A percentile compares a stretch with the other conserved stretches of the same genome.
Evolutionary conservation across 2,329 filamentous ascomycete genomes (phyloP).

Genomic region (Geosmithia morbida): DNA sequence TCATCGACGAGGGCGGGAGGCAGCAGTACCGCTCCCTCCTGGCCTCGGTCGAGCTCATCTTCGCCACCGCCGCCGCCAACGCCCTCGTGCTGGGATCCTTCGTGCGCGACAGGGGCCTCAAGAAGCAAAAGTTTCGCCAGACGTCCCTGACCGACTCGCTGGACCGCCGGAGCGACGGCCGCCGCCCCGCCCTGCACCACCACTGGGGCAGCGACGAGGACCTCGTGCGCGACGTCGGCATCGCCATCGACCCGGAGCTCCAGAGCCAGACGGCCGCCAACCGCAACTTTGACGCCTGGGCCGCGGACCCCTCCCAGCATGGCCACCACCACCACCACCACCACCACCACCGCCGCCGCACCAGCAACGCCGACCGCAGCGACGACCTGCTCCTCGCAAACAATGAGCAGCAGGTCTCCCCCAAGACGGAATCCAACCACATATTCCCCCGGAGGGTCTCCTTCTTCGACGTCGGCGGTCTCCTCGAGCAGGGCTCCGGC

Average conservation of each 20-base stretch:
- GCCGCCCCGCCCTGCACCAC: constrained; percentile 38
- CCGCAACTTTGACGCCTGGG: no score
- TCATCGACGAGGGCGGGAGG: constrained; percentile 53
- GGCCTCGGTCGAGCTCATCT: constrained; percentile 81
- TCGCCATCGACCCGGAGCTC: constrained; percentile 44
- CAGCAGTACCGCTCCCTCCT: constrained; percentile 83
- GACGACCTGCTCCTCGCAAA: constrained; percentile 29
- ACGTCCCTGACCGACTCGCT: constrained; percentile 49
- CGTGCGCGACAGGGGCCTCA: constrained; percentile 75
- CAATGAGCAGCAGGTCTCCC: constrained; percentile 18
- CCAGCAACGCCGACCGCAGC: constrained; percentile 22
- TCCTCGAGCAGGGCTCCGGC: constrained; percentile 38
- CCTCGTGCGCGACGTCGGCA: constrained; percentile 65
- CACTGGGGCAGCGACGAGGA: constrained; percentile 88
- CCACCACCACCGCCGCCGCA: neutral
- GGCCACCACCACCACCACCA: no score
- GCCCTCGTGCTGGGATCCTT: constrained; percentile 85
- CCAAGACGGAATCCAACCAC: constrained; percentile 15
- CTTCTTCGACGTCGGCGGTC: constrained; percentile 74
- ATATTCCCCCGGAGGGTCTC: constrained; percentile 36
- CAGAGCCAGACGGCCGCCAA: constrained; percentile 18
- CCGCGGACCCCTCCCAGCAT: no score
- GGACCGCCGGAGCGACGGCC: constrained; percentile 25
- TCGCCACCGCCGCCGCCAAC: constrained; percentile 78
- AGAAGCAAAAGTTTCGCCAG: constrained; percentile 72